phyloP scores from a whole-genome alignment of 2,329 filamentous ascomycete species.

The Neofusicoccum laricinum region DNA sequence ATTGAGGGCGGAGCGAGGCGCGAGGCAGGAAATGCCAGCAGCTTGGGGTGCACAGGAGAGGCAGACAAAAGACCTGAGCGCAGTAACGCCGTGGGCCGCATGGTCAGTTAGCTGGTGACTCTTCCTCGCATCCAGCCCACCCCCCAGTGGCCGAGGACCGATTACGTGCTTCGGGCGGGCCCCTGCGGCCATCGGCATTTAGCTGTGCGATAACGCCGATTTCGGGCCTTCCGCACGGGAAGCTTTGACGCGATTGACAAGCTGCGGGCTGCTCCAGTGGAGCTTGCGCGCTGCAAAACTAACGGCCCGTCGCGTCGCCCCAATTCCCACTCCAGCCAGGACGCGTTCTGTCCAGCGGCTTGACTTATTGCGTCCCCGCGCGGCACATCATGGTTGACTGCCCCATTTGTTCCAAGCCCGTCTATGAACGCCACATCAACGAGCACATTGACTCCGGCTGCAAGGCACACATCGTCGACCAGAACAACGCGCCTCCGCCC shows the following conservation, averaged over 20 bases:
- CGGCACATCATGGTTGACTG: constrained; percentile 61
- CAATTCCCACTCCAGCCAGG: not conserved
- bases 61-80: not conserved
- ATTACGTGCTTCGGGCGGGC: constrained; percentile 10
- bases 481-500: constrained; percentile 29
- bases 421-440: constrained; percentile 77
- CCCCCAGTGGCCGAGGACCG: not conserved
- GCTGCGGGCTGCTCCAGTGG: too few species aligned
- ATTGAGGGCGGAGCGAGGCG: not conserved
- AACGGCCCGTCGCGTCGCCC: constrained; percentile 8
- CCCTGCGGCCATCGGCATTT: not conserved
- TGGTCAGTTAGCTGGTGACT: not conserved
- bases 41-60: not conserved
- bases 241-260: not conserved
- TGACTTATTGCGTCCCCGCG: not conserved
- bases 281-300: not conserved
- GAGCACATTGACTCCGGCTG: constrained; percentile 86
- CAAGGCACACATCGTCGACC: constrained; percentile 61
- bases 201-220: not conserved
- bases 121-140: not conserved
- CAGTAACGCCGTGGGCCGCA: not conserved
- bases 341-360: not conserved
- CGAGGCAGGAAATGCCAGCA: not conserved
- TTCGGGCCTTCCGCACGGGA: not conserved
- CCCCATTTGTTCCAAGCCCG: constrained; percentile 74